Evolutionary conservation across 345 rosid genomes (phyloP), one percentile per base, ranked within the genome.

Genomic region (Eutrema heterophyllum): DNA sequence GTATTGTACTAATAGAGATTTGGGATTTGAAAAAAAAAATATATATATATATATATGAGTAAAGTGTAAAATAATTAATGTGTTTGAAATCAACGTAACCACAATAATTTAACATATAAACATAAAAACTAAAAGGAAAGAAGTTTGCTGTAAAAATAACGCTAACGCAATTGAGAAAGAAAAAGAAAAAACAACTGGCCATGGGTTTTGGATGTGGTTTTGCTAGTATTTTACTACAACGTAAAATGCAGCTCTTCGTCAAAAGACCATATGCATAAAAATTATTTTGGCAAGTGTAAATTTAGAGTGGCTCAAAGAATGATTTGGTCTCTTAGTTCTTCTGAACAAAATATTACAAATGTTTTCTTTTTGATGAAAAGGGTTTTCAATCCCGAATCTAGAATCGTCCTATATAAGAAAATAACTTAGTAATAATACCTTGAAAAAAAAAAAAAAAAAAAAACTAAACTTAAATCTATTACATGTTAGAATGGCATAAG

Each of bases 381-480:
- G 66, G 65, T 56, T 33, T 35, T 38, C 15, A 60, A 51, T 27
- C 46, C 27, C 53, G 15, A 72, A 62, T 57, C 65, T 50, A 59
- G 49, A 57, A 44, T 52, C 27, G 16, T 72, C 32, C 54, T 63
- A 53, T 24, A 71, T 33, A 24, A 72, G 36, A 32, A 44, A 36
- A 70, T 24, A 36, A 26, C 39, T 5, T 32, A 9, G 11, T 14
- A 21, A 21, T 14, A 57, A 33, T 33, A 33, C 46, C 53, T 55
- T 55, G 1, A 1, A 12, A 8, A 32, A 12, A n/a, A 11, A 4
- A 52, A 7, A 2, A 12, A 35, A 9, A 2, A 2, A 36, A 26
- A 21, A 30, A 53, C 70, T 63, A 63, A 64, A 64, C 21, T 64
- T 7, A 64, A 44, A 64, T 62, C 55, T 43, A 54, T 54, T 73